Evolutionary conservation across 2,329 filamentous ascomycete genomes (phyloP), one percentile per base, ranked within the genome.

Genomic region (Gliomastix tumulicola): DNA sequence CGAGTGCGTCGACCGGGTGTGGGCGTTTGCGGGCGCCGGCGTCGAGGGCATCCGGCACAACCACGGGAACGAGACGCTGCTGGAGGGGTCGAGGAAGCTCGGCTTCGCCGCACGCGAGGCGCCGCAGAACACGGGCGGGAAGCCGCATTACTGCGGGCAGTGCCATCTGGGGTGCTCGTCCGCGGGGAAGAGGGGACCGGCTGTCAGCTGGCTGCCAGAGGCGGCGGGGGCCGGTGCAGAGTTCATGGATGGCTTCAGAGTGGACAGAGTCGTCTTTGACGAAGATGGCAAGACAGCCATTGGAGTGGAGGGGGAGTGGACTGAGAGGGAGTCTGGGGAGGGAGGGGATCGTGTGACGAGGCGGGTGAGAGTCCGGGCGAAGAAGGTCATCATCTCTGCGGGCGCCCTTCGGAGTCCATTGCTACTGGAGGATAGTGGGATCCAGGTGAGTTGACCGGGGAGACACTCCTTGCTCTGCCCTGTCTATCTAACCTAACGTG

Each of bases 201-300:
- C 76, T 0, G 78, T 85, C 18, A 78, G 77, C 7, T 96, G 79
- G 69, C 66, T 96, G 12, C 85, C 85, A 0, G 86, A 88, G 48
- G 88, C 90, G 3, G 83, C 81, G 2, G 31, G 71, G 36, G 79
- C 84, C 1, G 88, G 88, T 1, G 85, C 88, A 1, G 68, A 74
- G 44, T 95, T 95, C 53, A 74, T 94, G 39, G 88, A 96, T 64
- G 88, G 88, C 0, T 87, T 92, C 49, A 60, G 79, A 16, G 84
- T 80, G 1, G 74, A 85, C 11, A 72, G 73, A 41, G 67, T 96
- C 13, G 45, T 84, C 0, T 94, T 94, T 54, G 75, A 79, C 17
- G 65, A 71, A 12, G 52, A 53, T 28, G 64, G 61, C 7, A 74
- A 70, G 45, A 71, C 69, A 5, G 86, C 85, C 1, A 72, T 70